Percentiles rank a stretch among this genome's conserved stretches.
These are phyloP conservation scores for Apiospora malaysiana DNA, from an alignment of 2,329 filamentous ascomycete species.

Conservation along the genomic window DNA sequence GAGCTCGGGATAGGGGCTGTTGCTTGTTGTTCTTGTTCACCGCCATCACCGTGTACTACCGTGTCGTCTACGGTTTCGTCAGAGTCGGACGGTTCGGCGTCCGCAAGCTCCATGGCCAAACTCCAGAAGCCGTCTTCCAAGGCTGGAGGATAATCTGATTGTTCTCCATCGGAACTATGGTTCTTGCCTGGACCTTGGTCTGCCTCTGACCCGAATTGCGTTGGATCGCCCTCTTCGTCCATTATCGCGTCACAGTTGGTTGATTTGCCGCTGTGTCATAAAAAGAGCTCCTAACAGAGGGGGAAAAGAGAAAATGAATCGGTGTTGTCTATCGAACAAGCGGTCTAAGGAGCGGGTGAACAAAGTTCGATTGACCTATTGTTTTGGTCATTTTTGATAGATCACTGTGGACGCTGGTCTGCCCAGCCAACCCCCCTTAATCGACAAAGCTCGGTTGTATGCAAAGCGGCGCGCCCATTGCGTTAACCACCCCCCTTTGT, in stretches of 20 bases:
- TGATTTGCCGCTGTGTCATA: neutral
- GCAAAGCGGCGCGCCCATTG: neutral
- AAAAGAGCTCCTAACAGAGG: neutral
- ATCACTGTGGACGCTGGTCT: neutral
- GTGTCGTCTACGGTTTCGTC: neutral
- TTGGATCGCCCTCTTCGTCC: neutral
- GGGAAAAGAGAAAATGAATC: neutral
- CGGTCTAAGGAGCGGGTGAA: neutral
- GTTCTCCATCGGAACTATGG: neutral
- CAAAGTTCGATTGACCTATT: constrained; percentile 8
- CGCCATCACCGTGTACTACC: neutral
- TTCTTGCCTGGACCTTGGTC: neutral
- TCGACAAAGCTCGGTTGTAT: neutral
- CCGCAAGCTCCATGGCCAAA: neutral
- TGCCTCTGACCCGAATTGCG: neutral
- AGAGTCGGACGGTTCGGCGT: neutral
- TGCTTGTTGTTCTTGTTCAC: neutral
- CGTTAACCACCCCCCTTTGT: neutral
- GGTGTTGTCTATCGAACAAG: neutral
- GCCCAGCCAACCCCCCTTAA: neutral
- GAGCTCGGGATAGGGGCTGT: neutral
- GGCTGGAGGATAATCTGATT: neutral
- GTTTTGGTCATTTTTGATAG: neutral
- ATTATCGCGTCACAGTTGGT: neutral
- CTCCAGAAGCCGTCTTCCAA: neutral